Evolutionary conservation across 2,329 filamentous ascomycete species (phyloP).

Genomic region (Coniochaeta prunicola): DNA sequence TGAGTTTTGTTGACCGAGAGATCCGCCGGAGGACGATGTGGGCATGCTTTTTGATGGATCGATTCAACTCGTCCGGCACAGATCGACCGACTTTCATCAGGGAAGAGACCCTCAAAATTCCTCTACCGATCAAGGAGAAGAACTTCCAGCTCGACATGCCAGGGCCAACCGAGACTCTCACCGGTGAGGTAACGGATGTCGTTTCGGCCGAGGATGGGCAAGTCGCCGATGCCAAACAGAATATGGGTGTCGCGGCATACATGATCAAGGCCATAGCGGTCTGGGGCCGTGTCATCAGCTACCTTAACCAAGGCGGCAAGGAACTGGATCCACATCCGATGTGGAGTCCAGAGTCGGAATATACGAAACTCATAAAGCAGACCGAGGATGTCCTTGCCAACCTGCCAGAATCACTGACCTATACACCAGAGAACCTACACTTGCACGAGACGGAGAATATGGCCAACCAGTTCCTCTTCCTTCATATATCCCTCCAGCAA

Average conservation of each 20-base stretch:
- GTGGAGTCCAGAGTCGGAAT: slow-evolving; percentile 77
- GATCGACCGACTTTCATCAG: slow-evolving; percentile 87
- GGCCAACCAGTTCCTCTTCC: slow-evolving; percentile 85
- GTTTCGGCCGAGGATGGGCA: slow-evolving; percentile 57
- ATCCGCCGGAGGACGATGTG: slow-evolving; percentile 94
- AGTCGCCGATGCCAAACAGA: slow-evolving; percentile 60
- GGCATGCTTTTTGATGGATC: slow-evolving; percentile 96
- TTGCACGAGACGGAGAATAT: slow-evolving; percentile 77
- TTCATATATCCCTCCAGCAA: slow-evolving; percentile 87
- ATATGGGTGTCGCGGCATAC: slow-evolving; percentile 93
- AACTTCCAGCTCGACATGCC: slow-evolving; percentile 89
- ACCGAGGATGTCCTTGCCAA: slow-evolving; percentile 61
- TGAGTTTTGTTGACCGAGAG: slow-evolving; percentile 89
- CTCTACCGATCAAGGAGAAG: slow-evolving; percentile 83
- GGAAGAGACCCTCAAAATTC: slow-evolving; percentile 82
- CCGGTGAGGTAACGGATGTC: slow-evolving; percentile 60
- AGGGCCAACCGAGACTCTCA: slow-evolving; percentile 75
- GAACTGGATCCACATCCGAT: slow-evolving; percentile 69
- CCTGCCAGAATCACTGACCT: slow-evolving; percentile 66
- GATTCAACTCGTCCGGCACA: slow-evolving; percentile 92
- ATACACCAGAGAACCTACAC: slow-evolving; percentile 74
- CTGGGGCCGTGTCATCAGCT: slow-evolving; percentile 85
- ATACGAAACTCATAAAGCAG: slow-evolving; percentile 61
- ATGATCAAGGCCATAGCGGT: slow-evolving; percentile 78
- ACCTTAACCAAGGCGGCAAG: slow-evolving; percentile 84